Base-by-base conservation (phyloP, 73 alveolate genomes). In the Tetrahymena borealis region DNA sequence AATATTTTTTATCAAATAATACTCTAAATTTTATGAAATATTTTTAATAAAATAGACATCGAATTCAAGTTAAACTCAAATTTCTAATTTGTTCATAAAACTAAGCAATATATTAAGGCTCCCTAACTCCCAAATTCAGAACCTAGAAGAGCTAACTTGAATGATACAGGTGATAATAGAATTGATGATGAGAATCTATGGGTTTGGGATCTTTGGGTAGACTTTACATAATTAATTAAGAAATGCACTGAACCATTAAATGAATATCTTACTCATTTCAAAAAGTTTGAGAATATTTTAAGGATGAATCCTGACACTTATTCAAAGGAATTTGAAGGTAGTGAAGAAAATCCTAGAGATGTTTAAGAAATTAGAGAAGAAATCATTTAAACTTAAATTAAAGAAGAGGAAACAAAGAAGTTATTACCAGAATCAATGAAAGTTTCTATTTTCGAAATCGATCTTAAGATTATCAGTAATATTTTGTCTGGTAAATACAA, bases 161-260 rank as follows among this genome's bases (percentile, higher is more conserved):
- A 60, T 60, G 85, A 60, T 4, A 60, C 85, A 18, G 85, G 85
- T 24, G 85, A 60, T n/a, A 60, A 60, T 60, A 60, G 85, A 60
- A 9, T 60, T 7, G 85, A 60, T 20, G 99, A 98, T 95, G 99
- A 98, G 91, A 97, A 98, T 93, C 96, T 98, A 38, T 98, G 99
- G 99, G 97, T 98, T n/a, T 98, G 99, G 99, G 98, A 98, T 78
- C 96, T 97, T 41, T 97, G 94, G 92, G 99, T 95, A 91, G 79
- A 93, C 15, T 91, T 98, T 79, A 95, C 96, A 20, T 94, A 42
- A 15, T 95, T 97, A 16, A 96, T 98, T 20, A 97, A 97, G 91
- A 94, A 96, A 90, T 98, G 99, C 12, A 96, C 98, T 94, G 98
- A 96, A 78, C 99, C 99, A 15, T 94, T 98, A 43, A 95, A 94